Percentiles rank a stretch among this genome's conserved stretches.
Conservation (phyloP, 345 rosid species). For the Moringa oleifera region DNA sequence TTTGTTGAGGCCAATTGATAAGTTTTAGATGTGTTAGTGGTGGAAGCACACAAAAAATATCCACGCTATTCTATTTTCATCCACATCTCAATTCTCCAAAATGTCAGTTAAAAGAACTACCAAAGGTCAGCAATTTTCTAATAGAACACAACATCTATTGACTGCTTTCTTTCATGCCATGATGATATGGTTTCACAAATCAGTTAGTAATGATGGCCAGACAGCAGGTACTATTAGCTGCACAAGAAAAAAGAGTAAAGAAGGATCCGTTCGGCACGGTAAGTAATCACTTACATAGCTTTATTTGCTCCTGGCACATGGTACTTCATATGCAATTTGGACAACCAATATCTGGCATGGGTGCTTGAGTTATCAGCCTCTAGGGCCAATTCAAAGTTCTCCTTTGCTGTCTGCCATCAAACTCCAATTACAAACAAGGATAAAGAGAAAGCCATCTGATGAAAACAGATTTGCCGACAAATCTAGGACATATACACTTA, state of each 20-base stretch:
- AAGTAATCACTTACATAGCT: constrained; percentile 60
- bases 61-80: too few species aligned
- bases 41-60: too few species aligned
- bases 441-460: not conserved
- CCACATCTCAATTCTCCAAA: constrained; percentile 1
- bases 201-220: too few species aligned
- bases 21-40: too few species aligned
- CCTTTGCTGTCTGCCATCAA: constrained; percentile 64
- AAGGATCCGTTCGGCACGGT: not conserved
- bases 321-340: constrained; percentile 78
- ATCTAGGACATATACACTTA: not conserved
- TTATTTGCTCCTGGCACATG: constrained; percentile 78
- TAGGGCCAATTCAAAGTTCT: constrained; percentile 83
- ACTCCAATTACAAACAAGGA: constrained; percentile 6
- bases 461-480: not conserved
- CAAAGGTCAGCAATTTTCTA: too few species aligned
- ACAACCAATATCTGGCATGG: constrained; percentile 82
- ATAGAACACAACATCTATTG: too few species aligned
- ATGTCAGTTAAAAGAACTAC: constrained; percentile 4
- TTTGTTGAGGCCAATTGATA: not conserved
- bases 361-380: constrained; percentile 75
- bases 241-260: not conserved
- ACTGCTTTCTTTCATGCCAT: too few species aligned
- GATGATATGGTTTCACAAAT: too few species aligned
- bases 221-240: too few species aligned